Conservation (phyloP, 2,329 filamentous ascomycete genomes). For the Tolypocladium sp. region DNA sequence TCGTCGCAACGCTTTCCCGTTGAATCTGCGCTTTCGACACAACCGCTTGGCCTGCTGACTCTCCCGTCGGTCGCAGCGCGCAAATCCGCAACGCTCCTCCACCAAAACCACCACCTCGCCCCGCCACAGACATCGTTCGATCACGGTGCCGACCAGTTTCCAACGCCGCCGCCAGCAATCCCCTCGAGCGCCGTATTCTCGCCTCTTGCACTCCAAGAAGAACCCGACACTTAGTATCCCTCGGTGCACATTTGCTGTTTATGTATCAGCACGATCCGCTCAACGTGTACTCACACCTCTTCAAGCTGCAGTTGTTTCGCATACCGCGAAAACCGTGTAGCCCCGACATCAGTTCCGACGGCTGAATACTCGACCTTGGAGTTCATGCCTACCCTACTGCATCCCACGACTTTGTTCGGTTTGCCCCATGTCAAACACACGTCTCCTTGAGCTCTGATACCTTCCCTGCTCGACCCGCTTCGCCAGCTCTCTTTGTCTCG, state of each 20-base stretch:
- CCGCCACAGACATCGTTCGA: background rate
- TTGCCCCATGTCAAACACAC: constrained; percentile 47
- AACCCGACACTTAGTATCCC: constrained; percentile 19
- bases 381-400: constrained; percentile 50
- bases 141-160: background rate
- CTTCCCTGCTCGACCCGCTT: constrained; percentile 29
- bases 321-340: constrained; percentile 91
- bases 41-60: constrained; percentile 5
- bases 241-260: constrained; percentile 52
- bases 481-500: background rate
- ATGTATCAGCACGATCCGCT: constrained; percentile 95
- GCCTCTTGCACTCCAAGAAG: background rate
- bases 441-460: constrained; percentile 46
- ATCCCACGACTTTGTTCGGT: constrained; percentile 34
- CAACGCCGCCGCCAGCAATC: background rate
- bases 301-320: constrained; percentile 96
- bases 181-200: background rate
- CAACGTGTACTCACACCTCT: constrained; percentile 91
- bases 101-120: background rate
- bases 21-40: background rate
- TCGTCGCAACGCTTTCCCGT: background rate
- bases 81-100: background rate
- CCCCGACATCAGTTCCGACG: constrained; percentile 82
- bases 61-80: constrained; percentile 10
- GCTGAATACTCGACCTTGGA: constrained; percentile 53